Evolutionary conservation across 2,329 filamentous ascomycete species (phyloP).

Genomic region (Sporothrix euskadiensis): DNA sequence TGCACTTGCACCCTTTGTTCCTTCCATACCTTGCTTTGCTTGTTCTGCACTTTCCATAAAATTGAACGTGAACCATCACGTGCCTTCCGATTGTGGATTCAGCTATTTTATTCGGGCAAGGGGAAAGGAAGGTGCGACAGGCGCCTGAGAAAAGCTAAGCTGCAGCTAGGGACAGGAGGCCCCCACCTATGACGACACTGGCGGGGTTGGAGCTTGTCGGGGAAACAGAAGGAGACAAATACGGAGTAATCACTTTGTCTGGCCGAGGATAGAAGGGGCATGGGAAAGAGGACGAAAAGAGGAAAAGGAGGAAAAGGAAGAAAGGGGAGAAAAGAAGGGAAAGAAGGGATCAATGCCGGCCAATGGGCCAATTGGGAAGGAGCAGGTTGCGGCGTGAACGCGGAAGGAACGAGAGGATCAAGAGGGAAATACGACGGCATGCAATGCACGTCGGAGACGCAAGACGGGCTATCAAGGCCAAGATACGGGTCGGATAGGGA

Average conservation of each 20-base stretch:
- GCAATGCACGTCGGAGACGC: slow-evolving; percentile 2
- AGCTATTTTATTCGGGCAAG: not conserved
- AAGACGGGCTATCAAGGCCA: not conserved
- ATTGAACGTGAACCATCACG: slow-evolving; percentile 7
- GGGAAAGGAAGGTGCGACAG: slow-evolving; percentile 5
- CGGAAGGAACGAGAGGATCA: not conserved
- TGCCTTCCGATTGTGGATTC: not conserved
- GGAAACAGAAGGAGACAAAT: not conserved
- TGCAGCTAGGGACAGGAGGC: not conserved
- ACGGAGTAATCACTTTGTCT: not conserved
- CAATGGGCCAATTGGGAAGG: slow-evolving; percentile 12
- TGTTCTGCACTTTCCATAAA: not conserved
- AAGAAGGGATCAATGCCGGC: not conserved
- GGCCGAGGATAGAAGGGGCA: not conserved
- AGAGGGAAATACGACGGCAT: slow-evolving; percentile 19
- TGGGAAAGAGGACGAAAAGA: not conserved
- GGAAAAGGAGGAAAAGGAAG: not conserved
- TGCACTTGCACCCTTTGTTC: not conserved
- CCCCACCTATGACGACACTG: slow-evolving; percentile 32
- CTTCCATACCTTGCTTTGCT: not conserved
- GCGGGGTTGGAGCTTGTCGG: slow-evolving; percentile 19
- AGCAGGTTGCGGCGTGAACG: not conserved
- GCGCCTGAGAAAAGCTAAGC: slow-evolving; percentile 1
- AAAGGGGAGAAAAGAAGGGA: not conserved
- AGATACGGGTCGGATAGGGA: slow-evolving; percentile 21